A percentile compares a stretch with the other conserved stretches of the same genome.
These are phyloP conservation scores for Ammopiptanthus mongolicus DNA, from an alignment of 306 rosid species.

Conservation along the genomic window DNA sequence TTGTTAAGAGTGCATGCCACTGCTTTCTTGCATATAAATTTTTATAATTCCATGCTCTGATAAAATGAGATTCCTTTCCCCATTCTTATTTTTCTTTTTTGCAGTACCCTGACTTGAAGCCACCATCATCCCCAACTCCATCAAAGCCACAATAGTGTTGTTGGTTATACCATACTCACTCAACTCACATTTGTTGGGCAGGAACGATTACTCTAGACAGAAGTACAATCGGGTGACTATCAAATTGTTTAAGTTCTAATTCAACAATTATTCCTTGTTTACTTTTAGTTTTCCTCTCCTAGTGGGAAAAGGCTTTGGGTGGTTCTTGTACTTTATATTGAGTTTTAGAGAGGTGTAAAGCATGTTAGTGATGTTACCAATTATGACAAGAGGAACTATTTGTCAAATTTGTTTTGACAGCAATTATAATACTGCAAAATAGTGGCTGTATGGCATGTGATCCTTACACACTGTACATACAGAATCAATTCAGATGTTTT, in stretches of 20 bases:
- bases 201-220: slow-evolving; percentile 11
- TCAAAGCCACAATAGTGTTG: slow-evolving; percentile 51
- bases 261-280: neutral
- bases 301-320: too few species aligned
- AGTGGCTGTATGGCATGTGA: neutral
- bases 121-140: slow-evolving; percentile 75
- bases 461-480: neutral
- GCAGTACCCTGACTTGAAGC: slow-evolving; percentile 84
- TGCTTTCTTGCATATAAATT: neutral
- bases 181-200: slow-evolving; percentile 3
- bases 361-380: neutral
- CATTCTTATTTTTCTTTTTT: neutral
- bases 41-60: neutral
- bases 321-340: neutral
- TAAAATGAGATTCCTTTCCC: neutral
- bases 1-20: neutral
- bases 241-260: neutral
- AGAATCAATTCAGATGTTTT: neutral
- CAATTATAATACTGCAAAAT: neutral
- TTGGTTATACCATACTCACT: neutral
- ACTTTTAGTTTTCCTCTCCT: too few species aligned
- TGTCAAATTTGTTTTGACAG: neutral
- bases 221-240: neutral
- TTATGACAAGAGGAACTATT: neutral
- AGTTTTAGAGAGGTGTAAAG: slow-evolving; percentile 8